These are phyloP conservation scores for Polyrhizophydium stewartii DNA, from an alignment of 371 early-diverging fungal species.

Conservation along the genomic window DNA sequence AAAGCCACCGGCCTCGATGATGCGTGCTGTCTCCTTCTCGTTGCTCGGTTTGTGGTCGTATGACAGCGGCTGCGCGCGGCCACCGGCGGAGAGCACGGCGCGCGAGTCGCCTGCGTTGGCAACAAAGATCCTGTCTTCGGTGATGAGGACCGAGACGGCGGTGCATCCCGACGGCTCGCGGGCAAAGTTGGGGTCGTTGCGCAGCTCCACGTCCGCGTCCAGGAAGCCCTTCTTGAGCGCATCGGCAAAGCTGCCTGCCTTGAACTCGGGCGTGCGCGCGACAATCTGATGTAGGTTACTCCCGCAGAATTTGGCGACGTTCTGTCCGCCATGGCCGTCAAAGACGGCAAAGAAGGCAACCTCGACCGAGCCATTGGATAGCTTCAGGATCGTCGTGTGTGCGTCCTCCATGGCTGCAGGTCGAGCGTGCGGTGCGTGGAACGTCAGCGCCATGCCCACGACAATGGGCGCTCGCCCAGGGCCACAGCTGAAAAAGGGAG, in stretches of 20 bases:
- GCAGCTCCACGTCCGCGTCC: constrained; percentile 73
- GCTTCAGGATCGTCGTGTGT: constrained; percentile 76
- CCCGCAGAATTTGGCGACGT: constrained; percentile 84
- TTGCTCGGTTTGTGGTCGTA: constrained; percentile 92
- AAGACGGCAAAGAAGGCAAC: constrained; percentile 91
- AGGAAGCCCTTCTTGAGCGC: constrained; percentile 80
- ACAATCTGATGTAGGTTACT: constrained; percentile 66
- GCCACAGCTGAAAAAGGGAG: no score
- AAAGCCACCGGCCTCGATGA: constrained; percentile 85
- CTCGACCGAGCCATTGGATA: constrained; percentile 37
- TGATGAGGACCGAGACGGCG: constrained; percentile 79
- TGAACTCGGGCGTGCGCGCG: constrained; percentile 57
- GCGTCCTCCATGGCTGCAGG: constrained; percentile 92
- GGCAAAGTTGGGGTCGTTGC: constrained; percentile 60
- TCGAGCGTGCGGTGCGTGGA: no score
- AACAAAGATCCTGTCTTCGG: constrained; percentile 59
- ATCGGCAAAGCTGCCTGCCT: constrained; percentile 52
- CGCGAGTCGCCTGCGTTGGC: constrained; percentile 96
- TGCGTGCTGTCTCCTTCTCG: constrained; percentile 74
- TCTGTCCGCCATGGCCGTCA: constrained; percentile 93
- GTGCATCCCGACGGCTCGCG: constrained; percentile 92
- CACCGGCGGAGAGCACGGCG: constrained; percentile 66
- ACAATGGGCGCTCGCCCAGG: no score
- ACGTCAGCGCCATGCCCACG: no score
- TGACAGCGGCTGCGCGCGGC: constrained; percentile 73